Evolutionary conservation across 345 rosid species (phyloP).

Genomic region (Nephelium lappaceum): DNA sequence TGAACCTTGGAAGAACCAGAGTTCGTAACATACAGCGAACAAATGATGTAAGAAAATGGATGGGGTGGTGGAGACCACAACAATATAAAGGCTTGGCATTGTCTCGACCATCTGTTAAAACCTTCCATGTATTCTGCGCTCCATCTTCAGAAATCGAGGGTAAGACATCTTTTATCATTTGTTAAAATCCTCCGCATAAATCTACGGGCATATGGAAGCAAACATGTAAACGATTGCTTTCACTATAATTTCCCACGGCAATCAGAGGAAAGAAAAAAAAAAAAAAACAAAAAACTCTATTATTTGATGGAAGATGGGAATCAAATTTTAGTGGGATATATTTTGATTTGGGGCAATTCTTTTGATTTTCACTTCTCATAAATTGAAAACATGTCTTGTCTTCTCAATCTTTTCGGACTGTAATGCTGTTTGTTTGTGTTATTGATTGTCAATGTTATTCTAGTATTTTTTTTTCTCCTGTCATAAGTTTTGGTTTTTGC

Average conservation of each 20-base stretch:
- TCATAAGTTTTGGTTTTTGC: background rate
- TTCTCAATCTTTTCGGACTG: background rate
- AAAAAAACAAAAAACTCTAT: background rate
- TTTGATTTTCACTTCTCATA: background rate
- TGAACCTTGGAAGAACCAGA: constrained; percentile 28
- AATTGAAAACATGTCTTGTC: background rate
- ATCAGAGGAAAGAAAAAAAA: background rate
- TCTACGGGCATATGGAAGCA: background rate
- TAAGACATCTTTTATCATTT: constrained; percentile 20
- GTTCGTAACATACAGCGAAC: constrained; percentile 23
- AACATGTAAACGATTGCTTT: constrained; percentile 1
- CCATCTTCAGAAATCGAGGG: constrained; percentile 35
- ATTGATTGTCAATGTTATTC: background rate
- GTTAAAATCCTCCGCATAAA: background rate
- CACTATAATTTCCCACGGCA: background rate
- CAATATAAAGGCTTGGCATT: constrained; percentile 36
- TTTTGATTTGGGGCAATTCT: background rate
- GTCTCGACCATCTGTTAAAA: constrained; percentile 24
- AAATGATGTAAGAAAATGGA: constrained; percentile 23
- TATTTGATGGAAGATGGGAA: background rate
- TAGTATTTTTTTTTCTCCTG: background rate
- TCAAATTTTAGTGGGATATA: background rate
- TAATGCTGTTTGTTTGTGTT: background rate
- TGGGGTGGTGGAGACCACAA: constrained; percentile 28
- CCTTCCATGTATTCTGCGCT: constrained; percentile 25